Percentiles rank a stretch among this genome's conserved stretches.
phyloP scores from a whole-genome alignment of 164 flowering plant genomes.

The Berberis vulgaris region DNA sequence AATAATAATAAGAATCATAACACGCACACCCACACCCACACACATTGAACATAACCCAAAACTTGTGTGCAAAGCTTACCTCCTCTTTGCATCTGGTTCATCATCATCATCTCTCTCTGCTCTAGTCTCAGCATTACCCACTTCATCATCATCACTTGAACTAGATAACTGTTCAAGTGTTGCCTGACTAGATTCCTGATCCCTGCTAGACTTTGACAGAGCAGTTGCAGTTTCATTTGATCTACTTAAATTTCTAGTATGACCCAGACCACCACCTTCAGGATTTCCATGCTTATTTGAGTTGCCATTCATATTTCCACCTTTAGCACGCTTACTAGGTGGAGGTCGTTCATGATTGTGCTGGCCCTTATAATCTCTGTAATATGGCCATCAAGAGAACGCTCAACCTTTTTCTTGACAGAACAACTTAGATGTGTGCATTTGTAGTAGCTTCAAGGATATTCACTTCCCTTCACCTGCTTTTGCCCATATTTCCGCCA shows the following conservation, averaged over 20 bases:
- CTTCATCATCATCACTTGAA: constrained; percentile 51
- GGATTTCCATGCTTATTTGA: constrained; percentile 20
- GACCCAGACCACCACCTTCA: constrained; percentile 23
- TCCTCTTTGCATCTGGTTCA: constrained; percentile 77
- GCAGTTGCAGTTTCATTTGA: constrained; percentile 19
- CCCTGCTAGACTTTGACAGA: constrained; percentile 19
- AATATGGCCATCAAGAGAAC: constrained; percentile 73
- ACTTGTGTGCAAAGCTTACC: constrained; percentile 21
- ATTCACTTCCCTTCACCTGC: constrained; percentile 89
- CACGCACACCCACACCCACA: too few species aligned
- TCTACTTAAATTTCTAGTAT: constrained; percentile 16
- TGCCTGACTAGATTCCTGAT: constrained; percentile 31
- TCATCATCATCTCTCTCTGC: constrained; percentile 29
- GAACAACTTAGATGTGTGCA: constrained; percentile 72
- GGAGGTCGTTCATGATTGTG: constrained; percentile 76
- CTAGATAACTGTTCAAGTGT: constrained; percentile 27
- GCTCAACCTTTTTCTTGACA: constrained; percentile 91
- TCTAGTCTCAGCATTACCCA: constrained; percentile 26
- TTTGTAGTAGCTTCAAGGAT: constrained; percentile 88
- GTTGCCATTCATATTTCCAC: constrained; percentile 29
- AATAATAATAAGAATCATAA: not conserved
- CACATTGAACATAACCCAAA: not conserved
- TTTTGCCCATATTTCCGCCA: constrained; percentile 99
- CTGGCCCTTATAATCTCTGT: constrained; percentile 87
- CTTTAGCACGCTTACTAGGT: constrained; percentile 36